phyloP scores from a whole-genome alignment of 2,329 filamentous ascomycete species.

The Hypoxylon sp. region DNA sequence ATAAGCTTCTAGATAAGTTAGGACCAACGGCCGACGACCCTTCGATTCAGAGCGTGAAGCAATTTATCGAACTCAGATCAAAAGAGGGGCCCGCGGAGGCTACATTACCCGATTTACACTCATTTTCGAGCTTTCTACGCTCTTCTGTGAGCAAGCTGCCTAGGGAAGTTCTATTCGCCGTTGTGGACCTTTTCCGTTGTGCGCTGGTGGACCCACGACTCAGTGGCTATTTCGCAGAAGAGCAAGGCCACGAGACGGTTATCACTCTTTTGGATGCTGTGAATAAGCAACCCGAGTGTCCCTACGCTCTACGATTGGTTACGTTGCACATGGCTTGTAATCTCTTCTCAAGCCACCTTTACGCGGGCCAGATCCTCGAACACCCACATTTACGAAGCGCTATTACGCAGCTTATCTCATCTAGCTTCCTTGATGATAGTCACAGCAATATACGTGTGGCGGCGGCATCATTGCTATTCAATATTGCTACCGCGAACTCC shows the following conservation, averaged over 20 bases:
- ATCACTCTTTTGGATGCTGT: conserved; percentile 72
- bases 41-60: conserved; percentile 74
- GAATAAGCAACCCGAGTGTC: conserved; percentile 70
- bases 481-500: conserved; percentile 80
- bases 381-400: conserved; percentile 67
- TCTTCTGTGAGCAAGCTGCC: conserved; percentile 70
- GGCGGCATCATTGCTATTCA: conserved; percentile 86
- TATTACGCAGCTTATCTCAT: conserved; percentile 78
- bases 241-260: conserved; percentile 75
- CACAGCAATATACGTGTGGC: conserved; percentile 84
- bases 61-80: conserved; percentile 77
- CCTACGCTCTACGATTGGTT: conserved; percentile 87
- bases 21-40: conserved; percentile 69
- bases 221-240: conserved; percentile 86
- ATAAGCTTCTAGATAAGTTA: conserved; percentile 86
- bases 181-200: conserved; percentile 87
- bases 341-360: conserved; percentile 82
- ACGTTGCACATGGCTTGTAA: conserved; percentile 89
- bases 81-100: conserved; percentile 73
- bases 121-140: conserved; percentile 74
- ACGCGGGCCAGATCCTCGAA: conserved; percentile 73
- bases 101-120: conserved; percentile 77
- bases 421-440: conserved; percentile 82
- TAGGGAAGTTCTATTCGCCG: conserved; percentile 78
- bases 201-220: conserved; percentile 83